Conservation (phyloP, 1,284 basidiomycete species). For the Moesziomyces sp. region DNA sequence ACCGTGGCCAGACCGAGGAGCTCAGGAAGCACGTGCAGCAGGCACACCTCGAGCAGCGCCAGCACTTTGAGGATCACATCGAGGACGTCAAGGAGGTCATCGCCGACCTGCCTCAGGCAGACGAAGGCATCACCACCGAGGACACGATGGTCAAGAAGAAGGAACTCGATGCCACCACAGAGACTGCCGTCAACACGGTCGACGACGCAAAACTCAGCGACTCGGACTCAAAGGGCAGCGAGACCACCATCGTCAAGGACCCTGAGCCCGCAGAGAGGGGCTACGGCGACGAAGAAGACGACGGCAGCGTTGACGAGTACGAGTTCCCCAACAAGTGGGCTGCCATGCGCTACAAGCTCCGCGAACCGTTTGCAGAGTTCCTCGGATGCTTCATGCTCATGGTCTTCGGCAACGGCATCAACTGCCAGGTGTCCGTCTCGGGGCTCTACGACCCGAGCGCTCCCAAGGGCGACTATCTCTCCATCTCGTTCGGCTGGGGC, state of each 20-base stretch:
- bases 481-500: constrained; percentile 61
- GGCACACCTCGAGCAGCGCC: constrained; percentile 16
- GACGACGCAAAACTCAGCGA: constrained; percentile 12
- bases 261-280: constrained; percentile 37
- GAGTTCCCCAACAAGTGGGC: constrained; percentile 60
- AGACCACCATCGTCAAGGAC: constrained; percentile 13
- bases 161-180: constrained; percentile 4
- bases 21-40: constrained; percentile 38
- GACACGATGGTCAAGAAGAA: constrained; percentile 14
- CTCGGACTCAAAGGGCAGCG: constrained; percentile 15
- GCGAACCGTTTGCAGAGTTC: constrained; percentile 60
- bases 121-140: constrained; percentile 7
- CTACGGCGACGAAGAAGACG: constrained; percentile 9
- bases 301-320: constrained; percentile 27
- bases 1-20: constrained; percentile 45
- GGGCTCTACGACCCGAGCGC: constrained; percentile 30
- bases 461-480: constrained; percentile 53
- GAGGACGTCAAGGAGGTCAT: constrained; percentile 30
- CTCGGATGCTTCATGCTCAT: constrained; percentile 58
- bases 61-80: constrained; percentile 24
- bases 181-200: constrained; percentile 8
- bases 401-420: constrained; percentile 61
- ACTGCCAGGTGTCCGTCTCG: constrained; percentile 57
- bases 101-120: constrained; percentile 7
- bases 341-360: constrained; percentile 46